Conservation (phyloP, 441 rosid species). For the Aleurites moluccanus region DNA sequence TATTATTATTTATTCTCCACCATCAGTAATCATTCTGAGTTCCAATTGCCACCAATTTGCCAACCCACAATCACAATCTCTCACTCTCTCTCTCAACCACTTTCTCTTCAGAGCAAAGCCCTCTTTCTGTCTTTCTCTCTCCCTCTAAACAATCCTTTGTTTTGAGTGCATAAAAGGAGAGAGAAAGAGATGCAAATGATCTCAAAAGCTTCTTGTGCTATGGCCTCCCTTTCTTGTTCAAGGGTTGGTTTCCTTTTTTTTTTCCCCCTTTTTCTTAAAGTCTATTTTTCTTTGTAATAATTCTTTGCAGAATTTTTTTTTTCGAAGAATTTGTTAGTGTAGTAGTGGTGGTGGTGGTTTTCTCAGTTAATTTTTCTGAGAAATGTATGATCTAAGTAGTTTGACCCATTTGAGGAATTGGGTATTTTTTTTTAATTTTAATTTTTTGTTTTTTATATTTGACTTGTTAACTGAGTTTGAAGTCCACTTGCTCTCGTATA, state of each 20-base stretch:
- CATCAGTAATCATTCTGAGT: background rate
- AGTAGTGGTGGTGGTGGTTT: constrained; percentile 7
- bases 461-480: background rate
- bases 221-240: constrained; percentile 69
- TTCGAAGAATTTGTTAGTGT: background rate
- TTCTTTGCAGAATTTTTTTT: background rate
- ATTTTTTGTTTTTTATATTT: background rate
- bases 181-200: constrained; percentile 56
- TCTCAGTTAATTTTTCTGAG: background rate
- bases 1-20: background rate
- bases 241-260: constrained; percentile 72
- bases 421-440: background rate
- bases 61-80: constrained; percentile 25
- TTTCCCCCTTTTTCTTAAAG: constrained; percentile 2
- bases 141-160: background rate
- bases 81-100: constrained; percentile 19
- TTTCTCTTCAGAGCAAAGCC: background rate
- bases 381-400: constrained; percentile 14
- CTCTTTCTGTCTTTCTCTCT: no score
- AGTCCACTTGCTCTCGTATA: background rate
- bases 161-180: background rate
- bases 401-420: constrained; percentile 13
- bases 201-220: constrained; percentile 68
- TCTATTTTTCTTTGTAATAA: background rate
- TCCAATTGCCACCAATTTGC: constrained; percentile 25